Conservation (phyloP, 345 rosid species). For the Eucalyptus fibrosa region DNA sequence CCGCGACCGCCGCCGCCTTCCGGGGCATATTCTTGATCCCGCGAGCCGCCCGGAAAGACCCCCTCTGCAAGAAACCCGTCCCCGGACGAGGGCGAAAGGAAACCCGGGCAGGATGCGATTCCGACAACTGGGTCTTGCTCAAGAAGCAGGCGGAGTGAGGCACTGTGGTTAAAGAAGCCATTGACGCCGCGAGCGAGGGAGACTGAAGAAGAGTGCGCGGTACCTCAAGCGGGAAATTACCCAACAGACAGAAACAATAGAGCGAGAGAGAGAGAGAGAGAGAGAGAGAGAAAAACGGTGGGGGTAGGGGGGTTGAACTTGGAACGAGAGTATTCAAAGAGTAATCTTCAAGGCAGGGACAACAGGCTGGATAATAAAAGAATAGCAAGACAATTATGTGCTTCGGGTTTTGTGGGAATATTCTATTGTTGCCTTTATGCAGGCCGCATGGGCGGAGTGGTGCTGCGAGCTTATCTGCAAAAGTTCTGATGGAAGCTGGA, state of each 20-base stretch:
- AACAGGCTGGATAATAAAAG: neutral
- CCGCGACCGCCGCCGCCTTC: conserved; percentile 23
- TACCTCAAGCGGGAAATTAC: neutral
- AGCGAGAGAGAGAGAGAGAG: neutral
- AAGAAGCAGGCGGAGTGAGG: conserved; percentile 31
- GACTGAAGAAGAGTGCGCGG: neutral
- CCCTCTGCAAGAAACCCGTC: conserved; percentile 15
- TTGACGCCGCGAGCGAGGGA: neutral
- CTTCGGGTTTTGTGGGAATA: neutral
- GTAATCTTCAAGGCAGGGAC: neutral
- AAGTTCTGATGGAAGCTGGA: neutral
- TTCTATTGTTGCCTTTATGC: neutral
- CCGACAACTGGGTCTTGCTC: conserved; percentile 18
- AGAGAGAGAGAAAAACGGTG: neutral
- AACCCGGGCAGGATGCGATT: neutral
- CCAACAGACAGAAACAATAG: neutral
- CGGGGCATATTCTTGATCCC: conserved; percentile 16
- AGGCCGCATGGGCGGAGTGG: neutral
- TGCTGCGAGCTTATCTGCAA: neutral
- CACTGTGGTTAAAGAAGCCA: conserved; percentile 54
- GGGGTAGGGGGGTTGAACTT: neutral
- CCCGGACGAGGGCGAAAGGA: neutral
- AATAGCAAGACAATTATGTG: neutral
- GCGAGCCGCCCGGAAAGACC: neutral
- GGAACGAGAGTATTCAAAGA: neutral